Conservation (phyloP, 495 filamentous ascomycete genomes). For the Aspergillus homomorphus region DNA sequence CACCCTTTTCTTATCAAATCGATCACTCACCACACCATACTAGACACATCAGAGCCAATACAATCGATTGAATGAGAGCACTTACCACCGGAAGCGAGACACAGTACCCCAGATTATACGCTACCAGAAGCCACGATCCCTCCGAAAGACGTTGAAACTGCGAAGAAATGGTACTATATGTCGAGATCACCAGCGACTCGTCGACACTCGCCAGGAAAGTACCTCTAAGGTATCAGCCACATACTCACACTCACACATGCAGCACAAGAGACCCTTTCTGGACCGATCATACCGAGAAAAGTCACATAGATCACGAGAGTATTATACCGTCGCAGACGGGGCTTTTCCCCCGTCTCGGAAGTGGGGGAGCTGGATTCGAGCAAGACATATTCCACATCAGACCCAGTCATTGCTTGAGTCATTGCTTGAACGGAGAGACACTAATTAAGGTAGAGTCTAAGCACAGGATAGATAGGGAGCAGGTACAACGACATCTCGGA, state of each 20-base stretch:
- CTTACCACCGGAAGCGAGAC: constrained; percentile 34
- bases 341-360: too few relatives aligned
- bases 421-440: too few relatives aligned
- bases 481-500: too few relatives aligned
- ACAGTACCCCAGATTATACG: constrained; percentile 36
- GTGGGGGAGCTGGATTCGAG: too few relatives aligned
- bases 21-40: constrained; percentile 31
- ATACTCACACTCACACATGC: neutral
- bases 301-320: neutral
- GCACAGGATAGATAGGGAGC: too few relatives aligned
- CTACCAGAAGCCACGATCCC: constrained; percentile 33
- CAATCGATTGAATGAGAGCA: neutral
- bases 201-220: constrained; percentile 35
- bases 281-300: neutral
- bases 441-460: too few relatives aligned
- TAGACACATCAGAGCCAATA: constrained; percentile 4
- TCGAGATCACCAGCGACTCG: constrained; percentile 32
- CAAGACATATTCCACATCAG: too few relatives aligned
- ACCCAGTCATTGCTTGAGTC: too few relatives aligned
- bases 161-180: constrained; percentile 33
- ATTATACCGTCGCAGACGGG: too few relatives aligned
- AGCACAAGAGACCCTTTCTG: neutral
- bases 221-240: constrained; percentile 21
- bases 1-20: constrained; percentile 29
- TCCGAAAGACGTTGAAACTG: constrained; percentile 27